Evolutionary conservation across 805 yeast species (phyloP), one percentile per base, ranked within the genome.

Genomic region (Kluyveromyces aestuarii): DNA sequence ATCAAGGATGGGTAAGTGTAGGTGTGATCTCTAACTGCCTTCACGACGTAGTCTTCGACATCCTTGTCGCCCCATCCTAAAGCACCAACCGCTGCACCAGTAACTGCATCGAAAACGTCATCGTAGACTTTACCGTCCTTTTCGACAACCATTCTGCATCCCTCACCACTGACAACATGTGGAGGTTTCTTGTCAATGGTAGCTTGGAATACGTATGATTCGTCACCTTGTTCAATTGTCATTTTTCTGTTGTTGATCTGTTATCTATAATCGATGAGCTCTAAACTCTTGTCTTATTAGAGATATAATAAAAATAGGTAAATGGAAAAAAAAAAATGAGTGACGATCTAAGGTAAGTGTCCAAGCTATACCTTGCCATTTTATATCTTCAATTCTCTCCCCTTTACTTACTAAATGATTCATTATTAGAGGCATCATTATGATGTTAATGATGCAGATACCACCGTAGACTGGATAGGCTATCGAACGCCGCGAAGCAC

Each of bases 51-150:
- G 35, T 68, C 72, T 11, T 45, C 46, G 13, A 58, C 58, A 13
- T 62, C 66, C 38, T 61, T 61, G 52, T 72, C 75, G 44, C 66
- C 66, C 57, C 73, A 73, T 27, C 79, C 79, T 14, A 74, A 55
- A 4, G 76, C 69, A 19, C 72, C 74, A 37, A 75, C 80, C 16
- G 80, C 79, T n/a, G 79, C 80, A 52, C 79, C 79, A n/a, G 76
- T 72, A 54, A 64, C 61, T 25, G 70, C 78, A 59, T 74, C 79
- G 44, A 72, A 54, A 16, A 71, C 52, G n/a, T 59, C 58, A 13
- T 50, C 56, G 41, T 59, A 56, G 40, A 66, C 64, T 42, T 70
- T 71, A 18, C 74, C 72, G 36, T 64, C 59, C 27, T 73, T 75
- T 51, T 68, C 70, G 37, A 73, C 61, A 16, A 68, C 66, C 53